Base-by-base conservation (phyloP, 805 yeast genomes). In the Saturnispora silvae region DNA sequence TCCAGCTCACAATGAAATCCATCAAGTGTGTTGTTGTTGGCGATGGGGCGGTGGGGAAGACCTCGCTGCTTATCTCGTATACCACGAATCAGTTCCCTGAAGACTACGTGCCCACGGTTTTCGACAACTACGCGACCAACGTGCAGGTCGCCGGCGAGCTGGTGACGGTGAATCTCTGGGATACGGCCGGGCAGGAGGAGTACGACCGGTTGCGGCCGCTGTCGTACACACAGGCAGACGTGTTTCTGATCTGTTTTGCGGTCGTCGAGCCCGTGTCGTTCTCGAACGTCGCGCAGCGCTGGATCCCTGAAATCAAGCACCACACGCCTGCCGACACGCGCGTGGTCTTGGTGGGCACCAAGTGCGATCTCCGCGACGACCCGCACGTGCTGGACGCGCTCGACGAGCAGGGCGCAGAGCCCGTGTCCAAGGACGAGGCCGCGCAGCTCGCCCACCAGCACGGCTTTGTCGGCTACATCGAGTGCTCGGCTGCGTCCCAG, bases 21-120 rank as follows among this genome's bases (percentile, higher is more conserved):
- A 80, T 86, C 51, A 86, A 86, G 58, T 84, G 95, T 51, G 96
- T 86, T 28, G 94, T 86, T 37, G 87, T 86, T 28, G 96, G 96
- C 47, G 96, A 86, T 54, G 96, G 89, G 60, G 95, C 95, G 38
- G 96, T 86, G 31, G 96, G 96, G 61, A 86, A 85, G 56, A 86
- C 95, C 3, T 85, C 94, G 54, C 66, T 85, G 40, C 70, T 86
- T 44, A 85, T 86, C 45, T 77, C 89, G 18, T 86, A 86, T 61
- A 86, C 95, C 20, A 83, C 95, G 37, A 86, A 85, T 56, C 82
- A 94, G 23, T 86, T 86, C 59, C 95, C 95, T 5, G 83, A 81
- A 48, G 96, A 86, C 52, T 86, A 86, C 57, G 81, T 86, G 41
- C 96, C 96, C 34, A 86, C 96, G 0, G 95, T 86, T 54, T 86